phyloP scores from a whole-genome alignment of 75 land plant species.

The Picea sitchensis region DNA sequence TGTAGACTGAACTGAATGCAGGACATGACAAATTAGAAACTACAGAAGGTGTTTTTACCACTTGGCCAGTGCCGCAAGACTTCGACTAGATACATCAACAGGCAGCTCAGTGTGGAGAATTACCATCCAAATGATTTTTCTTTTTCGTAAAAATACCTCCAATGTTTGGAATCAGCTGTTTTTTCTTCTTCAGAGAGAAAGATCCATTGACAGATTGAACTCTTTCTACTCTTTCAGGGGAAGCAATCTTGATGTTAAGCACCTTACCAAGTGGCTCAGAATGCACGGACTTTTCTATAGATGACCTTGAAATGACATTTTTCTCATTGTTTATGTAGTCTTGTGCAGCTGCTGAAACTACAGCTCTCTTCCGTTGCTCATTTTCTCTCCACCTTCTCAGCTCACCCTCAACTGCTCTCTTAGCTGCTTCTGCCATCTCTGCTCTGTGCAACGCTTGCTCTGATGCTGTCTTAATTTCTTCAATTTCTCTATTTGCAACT shows the following conservation, averaged over 20 bases:
- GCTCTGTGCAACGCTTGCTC: conserved; percentile 64
- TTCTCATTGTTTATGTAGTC: conserved; percentile 8
- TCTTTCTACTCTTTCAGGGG: background rate
- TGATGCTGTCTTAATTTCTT: conserved; percentile 42
- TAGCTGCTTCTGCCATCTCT: conserved; percentile 93
- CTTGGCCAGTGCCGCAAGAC: background rate
- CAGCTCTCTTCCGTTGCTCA: conserved; percentile 59
- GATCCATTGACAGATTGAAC: conserved; percentile 16
- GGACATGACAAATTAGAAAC: background rate
- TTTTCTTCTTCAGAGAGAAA: conserved; percentile 24
- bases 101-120: conserved; percentile 18
- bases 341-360: conserved; percentile 22
- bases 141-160: conserved; percentile 53
- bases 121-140: conserved; percentile 52
- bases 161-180: conserved; percentile 35
- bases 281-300: background rate
- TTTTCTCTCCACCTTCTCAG: conserved; percentile 43
- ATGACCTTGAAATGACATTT: conserved; percentile 11
- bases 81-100: background rate
- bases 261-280: conserved; percentile 10
- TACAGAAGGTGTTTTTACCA: background rate
- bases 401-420: conserved; percentile 72
- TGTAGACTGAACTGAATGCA: background rate
- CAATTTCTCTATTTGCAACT: conserved; percentile 47
- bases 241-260: conserved; percentile 10